Conservation (phyloP, 1,284 basidiomycete species). For the Schizopora paradoxa region DNA sequence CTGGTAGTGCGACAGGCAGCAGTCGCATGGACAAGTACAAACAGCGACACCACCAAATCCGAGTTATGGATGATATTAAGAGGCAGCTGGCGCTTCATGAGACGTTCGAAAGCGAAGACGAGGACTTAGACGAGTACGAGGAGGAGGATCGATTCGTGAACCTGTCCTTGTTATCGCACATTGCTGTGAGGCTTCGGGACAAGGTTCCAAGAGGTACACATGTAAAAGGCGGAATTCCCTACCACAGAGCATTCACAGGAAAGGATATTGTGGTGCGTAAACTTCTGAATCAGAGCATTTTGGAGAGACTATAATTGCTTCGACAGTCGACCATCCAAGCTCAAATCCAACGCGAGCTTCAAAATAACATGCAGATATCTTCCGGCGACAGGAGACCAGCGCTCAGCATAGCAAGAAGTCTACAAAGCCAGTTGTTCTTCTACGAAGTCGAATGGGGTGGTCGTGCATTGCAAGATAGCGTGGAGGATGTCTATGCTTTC, state of each 20-base stretch:
- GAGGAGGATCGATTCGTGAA: constrained; percentile 81
- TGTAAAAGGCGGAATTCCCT: constrained; percentile 86
- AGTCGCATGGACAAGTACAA: constrained; percentile 11
- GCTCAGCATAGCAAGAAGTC: constrained; percentile 78
- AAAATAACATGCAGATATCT: constrained; percentile 64
- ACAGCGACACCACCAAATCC: constrained; percentile 16
- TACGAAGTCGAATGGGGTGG: constrained; percentile 97
- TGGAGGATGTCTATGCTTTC: constrained; percentile 96
- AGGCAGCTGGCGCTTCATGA: constrained; percentile 34
- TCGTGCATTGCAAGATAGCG: constrained; percentile 78
- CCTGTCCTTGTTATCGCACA: constrained; percentile 79
- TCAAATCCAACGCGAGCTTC: constrained; percentile 67
- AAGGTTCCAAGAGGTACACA: constrained; percentile 82
- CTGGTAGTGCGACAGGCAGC: constrained; percentile 6
- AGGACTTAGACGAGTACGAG: constrained; percentile 57
- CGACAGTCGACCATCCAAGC: constrained; percentile 74
- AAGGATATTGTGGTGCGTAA: constrained; percentile 83
- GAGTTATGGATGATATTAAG: constrained; percentile 38
- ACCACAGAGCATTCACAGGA: constrained; percentile 84
- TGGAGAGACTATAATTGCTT: constrained; percentile 8
- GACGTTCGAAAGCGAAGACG: constrained; percentile 43
- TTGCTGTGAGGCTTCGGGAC: constrained; percentile 84
- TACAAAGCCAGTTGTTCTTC: constrained; percentile 92
- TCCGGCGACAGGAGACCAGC: constrained; percentile 75
- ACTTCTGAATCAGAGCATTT: not conserved